Evolutionary conservation across 129 eudicot species (phyloP).

Genomic region (Oenanthe sinensis): DNA sequence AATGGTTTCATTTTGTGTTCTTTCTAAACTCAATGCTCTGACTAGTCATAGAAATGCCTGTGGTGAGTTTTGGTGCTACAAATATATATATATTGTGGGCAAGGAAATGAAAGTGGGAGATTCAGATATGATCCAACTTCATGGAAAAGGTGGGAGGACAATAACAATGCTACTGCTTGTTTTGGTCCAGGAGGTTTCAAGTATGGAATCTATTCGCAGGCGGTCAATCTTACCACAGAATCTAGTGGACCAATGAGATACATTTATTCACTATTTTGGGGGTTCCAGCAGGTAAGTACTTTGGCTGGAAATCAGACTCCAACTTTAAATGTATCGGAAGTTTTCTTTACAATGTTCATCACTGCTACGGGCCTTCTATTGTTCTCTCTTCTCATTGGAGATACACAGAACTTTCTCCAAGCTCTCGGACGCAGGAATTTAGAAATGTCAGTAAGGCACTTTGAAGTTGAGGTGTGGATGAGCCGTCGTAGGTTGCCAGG

Average conservation of each 20-base stretch:
- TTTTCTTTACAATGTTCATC: conserved; percentile 65
- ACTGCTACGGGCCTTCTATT: conserved; percentile 68
- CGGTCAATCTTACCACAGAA: conserved; percentile 52
- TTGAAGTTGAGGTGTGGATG: conserved; percentile 96
- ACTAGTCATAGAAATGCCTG: conserved; percentile 61
- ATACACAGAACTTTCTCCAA: conserved; percentile 85
- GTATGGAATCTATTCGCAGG: conserved; percentile 59
- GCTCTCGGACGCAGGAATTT: conserved; percentile 84
- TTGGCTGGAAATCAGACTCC: conserved; percentile 81
- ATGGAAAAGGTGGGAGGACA: conserved; percentile 38
- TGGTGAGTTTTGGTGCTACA: conserved; percentile 20
- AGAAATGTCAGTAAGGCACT: conserved; percentile 74
- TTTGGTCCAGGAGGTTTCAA: conserved; percentile 34
- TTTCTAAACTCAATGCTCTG: neutral
- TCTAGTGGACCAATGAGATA: conserved; percentile 44
- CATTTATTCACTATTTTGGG: conserved; percentile 82
- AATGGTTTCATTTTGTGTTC: neutral
- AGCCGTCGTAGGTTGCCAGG: conserved; percentile 70
- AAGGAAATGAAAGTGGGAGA: conserved; percentile 15
- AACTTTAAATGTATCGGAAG: conserved; percentile 68
- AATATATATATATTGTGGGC: conserved; percentile 60
- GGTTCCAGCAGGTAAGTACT: conserved; percentile 97
- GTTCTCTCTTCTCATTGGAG: conserved; percentile 82
- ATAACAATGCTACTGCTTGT: conserved; percentile 41
- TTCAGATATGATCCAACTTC: neutral